Base-by-base conservation (phyloP, 495 filamentous ascomycete genomes). In the Penicillium salamii region DNA sequence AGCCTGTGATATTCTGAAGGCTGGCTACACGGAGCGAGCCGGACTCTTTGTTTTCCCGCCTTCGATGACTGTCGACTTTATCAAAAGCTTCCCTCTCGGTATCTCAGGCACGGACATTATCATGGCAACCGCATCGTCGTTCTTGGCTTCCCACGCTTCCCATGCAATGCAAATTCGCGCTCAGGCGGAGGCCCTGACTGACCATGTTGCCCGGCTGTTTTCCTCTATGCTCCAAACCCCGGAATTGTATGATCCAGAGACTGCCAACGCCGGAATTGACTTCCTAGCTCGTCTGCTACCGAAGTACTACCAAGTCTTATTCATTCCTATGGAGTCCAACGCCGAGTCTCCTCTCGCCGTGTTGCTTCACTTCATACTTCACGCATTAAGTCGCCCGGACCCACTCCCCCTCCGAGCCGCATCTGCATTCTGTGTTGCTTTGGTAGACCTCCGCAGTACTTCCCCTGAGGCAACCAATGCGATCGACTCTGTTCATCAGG, bases 401-500 rank as follows among this genome's bases (percentile, higher is more conserved):
- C 80, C 87, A 0, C 74, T 97, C 26, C 88, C 90, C 1, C 92
- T 96, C 63, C 80, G 78, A 31, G 82, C 89, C 4, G 86, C 91
- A 0, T 81, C 84, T 21, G 77, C 83, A 20, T 92, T 97, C 56
- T 97, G 91, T 91, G 83, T 88, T 56, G 61, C 78, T 52, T 57
- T 74, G 12, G 38, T 70, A 9, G 74, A 71, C 32, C 59, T 78
- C 34, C 64, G 59, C 21, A 50, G 78, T 3, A 70, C 64, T 21
- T 58, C 68, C 24, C 55, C 72, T 1, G 56, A 67, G 14, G 66
- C 82, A 1, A 74, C 76, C 28, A 40, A 54, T 4, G 61, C 74
- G 3, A 63, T 88, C 15, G 66, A 82, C 43, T 67, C 66, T 14
- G 79, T 78, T 24, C 76, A 87, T 52, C 60, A 73, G 9, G 72